phyloP scores from a whole-genome alignment of 805 yeast genomes.

The Barnettozyma sucrosica region DNA sequence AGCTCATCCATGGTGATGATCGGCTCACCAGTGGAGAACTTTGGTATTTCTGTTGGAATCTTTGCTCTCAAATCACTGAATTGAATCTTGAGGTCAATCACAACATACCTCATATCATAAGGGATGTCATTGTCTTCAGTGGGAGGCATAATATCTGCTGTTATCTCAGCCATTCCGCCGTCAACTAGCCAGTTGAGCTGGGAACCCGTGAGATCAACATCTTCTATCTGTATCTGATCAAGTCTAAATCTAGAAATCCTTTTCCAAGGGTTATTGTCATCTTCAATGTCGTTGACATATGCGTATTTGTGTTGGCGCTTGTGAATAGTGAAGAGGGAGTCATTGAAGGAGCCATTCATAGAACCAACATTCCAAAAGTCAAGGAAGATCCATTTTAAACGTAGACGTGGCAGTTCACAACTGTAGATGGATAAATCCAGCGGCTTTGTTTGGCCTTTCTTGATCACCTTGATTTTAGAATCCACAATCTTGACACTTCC shows the following conservation, averaged over 20 bases:
- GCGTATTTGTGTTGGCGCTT: conserved; percentile 59
- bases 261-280: conserved; percentile 40
- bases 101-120: conserved; percentile 43
- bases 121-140: conserved; percentile 25
- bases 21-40: conserved; percentile 47
- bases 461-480: conserved; percentile 38
- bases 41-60: conserved; percentile 43
- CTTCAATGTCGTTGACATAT: conserved; percentile 33
- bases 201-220: conserved; percentile 29
- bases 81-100: conserved; percentile 60
- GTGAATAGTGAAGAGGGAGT: conserved; percentile 71
- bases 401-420: conserved; percentile 55
- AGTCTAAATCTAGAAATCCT: conserved; percentile 42
- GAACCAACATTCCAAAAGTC: conserved; percentile 68
- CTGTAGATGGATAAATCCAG: conserved; percentile 52
- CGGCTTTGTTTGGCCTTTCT: conserved; percentile 13
- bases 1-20: conserved; percentile 55
- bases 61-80: conserved; percentile 58
- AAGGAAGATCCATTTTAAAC: conserved; percentile 51
- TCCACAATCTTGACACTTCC: conserved; percentile 44
- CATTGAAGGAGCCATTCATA: conserved; percentile 69
- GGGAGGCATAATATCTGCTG: conserved; percentile 72
- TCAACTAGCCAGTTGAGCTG: conserved; percentile 64
- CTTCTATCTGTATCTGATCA: conserved; percentile 34
- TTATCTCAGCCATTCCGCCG: conserved; percentile 68